Conservation (phyloP, 257 asterid genomes). For the Solanum arcanum region DNA sequence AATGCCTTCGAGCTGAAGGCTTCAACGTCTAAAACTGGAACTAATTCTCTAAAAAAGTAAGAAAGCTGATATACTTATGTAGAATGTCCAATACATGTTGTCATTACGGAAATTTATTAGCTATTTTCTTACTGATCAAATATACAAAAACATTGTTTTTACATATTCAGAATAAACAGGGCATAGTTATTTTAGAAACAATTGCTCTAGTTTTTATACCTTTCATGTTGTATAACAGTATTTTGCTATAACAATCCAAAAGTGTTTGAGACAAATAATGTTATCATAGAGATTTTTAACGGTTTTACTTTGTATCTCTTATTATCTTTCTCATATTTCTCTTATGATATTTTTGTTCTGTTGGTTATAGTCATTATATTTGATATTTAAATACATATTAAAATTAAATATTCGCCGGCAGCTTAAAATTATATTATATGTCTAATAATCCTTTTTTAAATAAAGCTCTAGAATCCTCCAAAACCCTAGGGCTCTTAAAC, state of each 20-base stretch:
- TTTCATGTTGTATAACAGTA: not conserved
- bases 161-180: not conserved
- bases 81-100: not conserved
- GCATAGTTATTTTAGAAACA: not conserved
- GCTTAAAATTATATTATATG: not conserved
- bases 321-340: too few species aligned
- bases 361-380: too few species aligned
- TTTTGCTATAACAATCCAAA: not conserved
- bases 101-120: not conserved
- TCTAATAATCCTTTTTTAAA: not conserved
- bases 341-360: too few species aligned
- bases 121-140: not conserved
- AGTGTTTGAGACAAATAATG: too few species aligned
- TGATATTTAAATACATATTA: not conserved
- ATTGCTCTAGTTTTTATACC: not conserved
- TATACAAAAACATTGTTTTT: not conserved
- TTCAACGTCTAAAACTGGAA: constrained; percentile 45
- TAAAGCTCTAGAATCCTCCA: not conserved
- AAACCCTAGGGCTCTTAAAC: not conserved
- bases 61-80: not conserved
- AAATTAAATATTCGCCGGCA: not conserved
- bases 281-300: not conserved
- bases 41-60: not conserved
- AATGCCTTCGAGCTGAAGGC: constrained; percentile 88
- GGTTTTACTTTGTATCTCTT: not conserved